These are phyloP conservation scores for Phycomyces nitens DNA, from an alignment of 192 early-diverging fungal genomes.

Conservation along the genomic window DNA sequence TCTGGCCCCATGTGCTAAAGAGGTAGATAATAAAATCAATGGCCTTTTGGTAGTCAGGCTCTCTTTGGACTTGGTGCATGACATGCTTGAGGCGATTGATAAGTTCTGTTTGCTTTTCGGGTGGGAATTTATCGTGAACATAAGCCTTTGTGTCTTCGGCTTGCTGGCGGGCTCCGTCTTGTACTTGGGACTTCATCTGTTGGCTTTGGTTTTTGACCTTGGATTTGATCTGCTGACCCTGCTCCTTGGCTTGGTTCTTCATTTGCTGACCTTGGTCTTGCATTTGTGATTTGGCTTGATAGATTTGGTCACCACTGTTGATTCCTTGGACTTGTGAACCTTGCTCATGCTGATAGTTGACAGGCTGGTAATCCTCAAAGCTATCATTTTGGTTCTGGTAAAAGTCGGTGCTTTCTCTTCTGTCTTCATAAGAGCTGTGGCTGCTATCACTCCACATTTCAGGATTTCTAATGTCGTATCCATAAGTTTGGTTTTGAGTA, in stretches of 20 bases:
- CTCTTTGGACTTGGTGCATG: conserved; percentile 35
- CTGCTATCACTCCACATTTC: no score
- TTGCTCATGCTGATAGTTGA: no score
- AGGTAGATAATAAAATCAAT: conserved; percentile 31
- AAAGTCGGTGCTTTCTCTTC: no score
- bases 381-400: no score
- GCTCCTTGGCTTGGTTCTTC: neutral
- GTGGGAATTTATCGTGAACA: conserved; percentile 22
- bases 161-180: neutral
- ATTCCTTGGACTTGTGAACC: no score
- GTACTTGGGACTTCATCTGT: neutral
- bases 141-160: conserved; percentile 1
- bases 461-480: no score
- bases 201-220: neutral
- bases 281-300: neutral
- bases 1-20: conserved; percentile 32
- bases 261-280: neutral
- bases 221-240: neutral
- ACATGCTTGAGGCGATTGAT: conserved; percentile 32
- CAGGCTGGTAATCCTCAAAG: no score
- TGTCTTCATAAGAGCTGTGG: no score
- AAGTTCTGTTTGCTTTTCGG: conserved; percentile 29
- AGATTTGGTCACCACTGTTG: no score
- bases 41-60: conserved; percentile 39
- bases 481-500: no score